Base-by-base conservation (phyloP, 495 filamentous ascomycete species). In the Diplogelasinospora grovesii region DNA sequence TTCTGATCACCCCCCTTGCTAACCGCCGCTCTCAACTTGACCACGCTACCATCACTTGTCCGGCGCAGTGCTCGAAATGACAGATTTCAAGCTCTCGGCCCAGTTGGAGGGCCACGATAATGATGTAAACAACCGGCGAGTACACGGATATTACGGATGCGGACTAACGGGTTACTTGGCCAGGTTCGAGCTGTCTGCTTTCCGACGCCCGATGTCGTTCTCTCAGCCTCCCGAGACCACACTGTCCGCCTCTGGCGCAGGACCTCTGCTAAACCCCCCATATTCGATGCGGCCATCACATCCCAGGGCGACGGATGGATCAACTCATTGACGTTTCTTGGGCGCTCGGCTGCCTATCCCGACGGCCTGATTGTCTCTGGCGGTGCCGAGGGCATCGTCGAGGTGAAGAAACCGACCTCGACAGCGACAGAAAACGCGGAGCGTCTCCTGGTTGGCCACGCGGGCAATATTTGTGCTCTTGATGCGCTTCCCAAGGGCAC, bases 111-210 rank as follows among this genome's bases (percentile, higher is more conserved):
- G 78, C 54, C 87, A 94, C 50, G 76, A 83, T 53, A 81, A 84
- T 59, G 87, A 94, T 78, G 86, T 90, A 74, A 71, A 80, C n/a
- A n/a, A n/a, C n/a, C n/a, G n/a, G n/a, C n/a, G n/a, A n/a, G n/a
- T n/a, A n/a, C n/a, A n/a, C n/a, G n/a, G n/a, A n/a, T n/a, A n/a
- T n/a, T n/a, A n/a, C n/a, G n/a, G n/a, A n/a, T n/a, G n/a, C n/a
- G n/a, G n/a, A n/a, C n/a, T n/a, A n/a, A n/a, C n/a, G n/a, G n/a
- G n/a, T 30, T 7, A 25, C 28, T 2, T 18, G 8, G 9, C 24
- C 52, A 98, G 92, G 92, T 99, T 56, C 87, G 92, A 46, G 79
- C 77, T 46, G 86, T 99, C 48, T 69, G 68, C 57, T 97, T 92
- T 56, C 86, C 89, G 11, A 68, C 71, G 32, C 67, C 84, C 41